Evolutionary conservation across 352 stramenopile species (phyloP), one percentile per base, ranked within the genome.

Genomic region (Phytopythium cucurbitacearum): DNA sequence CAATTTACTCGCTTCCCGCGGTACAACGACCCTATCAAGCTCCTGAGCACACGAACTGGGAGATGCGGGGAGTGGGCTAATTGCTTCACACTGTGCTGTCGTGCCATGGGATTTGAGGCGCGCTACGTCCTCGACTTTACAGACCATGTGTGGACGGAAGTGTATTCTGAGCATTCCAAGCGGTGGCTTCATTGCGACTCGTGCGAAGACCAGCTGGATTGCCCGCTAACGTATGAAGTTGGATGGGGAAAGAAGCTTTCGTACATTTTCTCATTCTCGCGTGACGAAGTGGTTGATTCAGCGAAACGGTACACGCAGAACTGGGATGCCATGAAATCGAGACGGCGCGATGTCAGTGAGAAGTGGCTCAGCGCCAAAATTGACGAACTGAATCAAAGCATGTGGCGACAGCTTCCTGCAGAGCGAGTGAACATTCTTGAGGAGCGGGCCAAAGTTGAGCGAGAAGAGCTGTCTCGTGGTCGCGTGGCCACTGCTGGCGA

Each of bases 111-210:
- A 5, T 96, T 96, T 28, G 89, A 97, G 54, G 80, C 86, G 33
- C 87, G 91, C 9, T 97, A 98, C 45, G 85, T 98, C 5, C 60
- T 96, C 6, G 95, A 98, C 70, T 86, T 97, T 16, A 98, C 92
- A 0, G 95, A 98, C 59, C 95, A 98, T 57, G 90, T 98, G 7
- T 98, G 95, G 95, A 95, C 80, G 8, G 95, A 98, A 71, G 87
- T 97, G 12, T 97, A 90, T 61, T 89, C 73, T 10, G 58, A 85
- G 7, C 63, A 87, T 40, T 70, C 62, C 44, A 77, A 89, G 53
- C 68, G 85, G 48, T 98, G 92, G 92, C 61, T 98, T n/a, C 93
- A 98, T 68, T 95, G 85, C 35, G 95, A 98, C 71, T 80, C 81
- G 3, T 98, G 95, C 63, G 95, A 98, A 76, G 77, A 95, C 34